Conservation (phyloP, 371 early-diverging fungal genomes). For the Zychaea mexicana region DNA sequence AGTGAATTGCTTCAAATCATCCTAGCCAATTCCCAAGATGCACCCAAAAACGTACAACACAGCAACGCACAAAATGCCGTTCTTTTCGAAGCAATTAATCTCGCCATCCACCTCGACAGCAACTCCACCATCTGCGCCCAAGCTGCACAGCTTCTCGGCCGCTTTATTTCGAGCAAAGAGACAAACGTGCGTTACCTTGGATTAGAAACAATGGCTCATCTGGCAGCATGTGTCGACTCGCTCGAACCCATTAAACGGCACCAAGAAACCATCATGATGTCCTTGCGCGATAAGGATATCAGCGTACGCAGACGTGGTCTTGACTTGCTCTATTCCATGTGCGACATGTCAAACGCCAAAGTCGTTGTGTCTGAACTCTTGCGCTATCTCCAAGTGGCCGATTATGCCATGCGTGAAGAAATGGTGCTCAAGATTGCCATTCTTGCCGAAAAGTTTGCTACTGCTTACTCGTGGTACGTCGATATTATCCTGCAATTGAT, state of each 20-base stretch:
- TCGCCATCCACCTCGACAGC: constrained; percentile 91
- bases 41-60: constrained; percentile 94
- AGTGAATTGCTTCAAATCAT: constrained; percentile 79
- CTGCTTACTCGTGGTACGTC: constrained; percentile 97
- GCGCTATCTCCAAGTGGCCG: constrained; percentile 84
- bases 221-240: constrained; percentile 88
- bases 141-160: constrained; percentile 80
- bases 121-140: constrained; percentile 85
- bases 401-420: constrained; percentile 91
- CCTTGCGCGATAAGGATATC: constrained; percentile 94
- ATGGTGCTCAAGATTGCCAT: constrained; percentile 98
- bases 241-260: constrained; percentile 83
- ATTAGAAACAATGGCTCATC: constrained; percentile 95
- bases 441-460: constrained; percentile 95
- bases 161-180: constrained; percentile 90
- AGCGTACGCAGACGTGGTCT: constrained; percentile 94
- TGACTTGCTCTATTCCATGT: constrained; percentile 96
- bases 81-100: constrained; percentile 94
- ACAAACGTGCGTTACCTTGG: constrained; percentile 95
- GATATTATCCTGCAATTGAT: constrained; percentile 95
- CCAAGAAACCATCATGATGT: constrained; percentile 88
- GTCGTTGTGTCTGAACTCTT: constrained; percentile 90
- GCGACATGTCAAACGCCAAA: constrained; percentile 86
- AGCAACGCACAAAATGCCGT: constrained; percentile 96
- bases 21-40: constrained; percentile 81